Percentiles rank a stretch among this genome's conserved stretches.
These are phyloP conservation scores for Rostrohypoxylon terebratum DNA, from an alignment of 495 filamentous ascomycete species.

Conservation along the genomic window DNA sequence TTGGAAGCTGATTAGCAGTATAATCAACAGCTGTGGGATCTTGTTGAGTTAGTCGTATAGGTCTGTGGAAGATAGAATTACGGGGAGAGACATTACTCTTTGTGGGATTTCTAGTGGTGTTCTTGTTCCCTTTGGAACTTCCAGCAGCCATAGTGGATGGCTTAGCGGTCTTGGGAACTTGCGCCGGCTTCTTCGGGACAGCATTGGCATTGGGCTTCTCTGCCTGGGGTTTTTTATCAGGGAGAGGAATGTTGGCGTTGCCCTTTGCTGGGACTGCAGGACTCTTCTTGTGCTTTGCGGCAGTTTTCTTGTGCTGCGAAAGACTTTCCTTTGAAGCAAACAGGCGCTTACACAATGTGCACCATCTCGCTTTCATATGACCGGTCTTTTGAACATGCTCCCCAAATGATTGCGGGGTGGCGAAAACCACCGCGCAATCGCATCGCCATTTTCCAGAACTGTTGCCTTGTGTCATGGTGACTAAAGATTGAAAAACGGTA, in stretches of 20 bases:
- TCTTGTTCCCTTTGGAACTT: conserved; percentile 1
- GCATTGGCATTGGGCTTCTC: neutral
- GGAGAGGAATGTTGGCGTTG: neutral
- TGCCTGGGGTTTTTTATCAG: neutral
- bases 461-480: conserved; percentile 11
- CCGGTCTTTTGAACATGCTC: conserved; percentile 24
- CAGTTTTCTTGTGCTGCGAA: conserved; percentile 14
- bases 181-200: neutral
- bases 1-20: neutral
- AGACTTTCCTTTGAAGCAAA: conserved; percentile 4
- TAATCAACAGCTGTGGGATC: neutral
- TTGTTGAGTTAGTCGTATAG: neutral
- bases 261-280: neutral
- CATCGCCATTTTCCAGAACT: conserved; percentile 6
- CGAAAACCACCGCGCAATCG: conserved; percentile 26
- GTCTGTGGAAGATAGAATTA: neutral
- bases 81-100: conserved; percentile 14
- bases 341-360: conserved; percentile 12
- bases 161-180: neutral
- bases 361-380: conserved; percentile 32
- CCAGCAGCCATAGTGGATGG: neutral
- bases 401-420: neutral
- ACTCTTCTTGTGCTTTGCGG: conserved; percentile 13
- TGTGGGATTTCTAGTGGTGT: neutral
- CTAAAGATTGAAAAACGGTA: neutral